Conservation (phyloP, 1,139 yeast species). For the Zygosaccharomyces pseudobailii region DNA sequence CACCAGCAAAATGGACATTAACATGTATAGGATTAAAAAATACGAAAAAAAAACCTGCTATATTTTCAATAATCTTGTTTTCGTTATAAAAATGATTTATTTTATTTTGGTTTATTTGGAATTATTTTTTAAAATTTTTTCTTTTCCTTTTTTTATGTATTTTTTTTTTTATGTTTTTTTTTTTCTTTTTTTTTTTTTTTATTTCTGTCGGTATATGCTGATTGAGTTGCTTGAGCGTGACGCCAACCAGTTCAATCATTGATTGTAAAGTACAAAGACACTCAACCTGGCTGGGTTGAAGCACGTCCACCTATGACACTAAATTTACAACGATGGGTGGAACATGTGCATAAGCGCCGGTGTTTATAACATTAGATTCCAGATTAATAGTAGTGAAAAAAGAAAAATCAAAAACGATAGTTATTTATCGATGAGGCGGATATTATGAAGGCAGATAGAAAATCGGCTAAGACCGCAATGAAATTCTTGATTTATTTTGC, state of each 20-base stretch:
- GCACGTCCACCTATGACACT: background rate
- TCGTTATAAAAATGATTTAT: background rate
- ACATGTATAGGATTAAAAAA: background rate
- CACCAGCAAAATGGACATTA: background rate
- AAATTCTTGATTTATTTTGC: background rate
- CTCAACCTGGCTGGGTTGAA: background rate
- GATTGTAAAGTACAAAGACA: background rate
- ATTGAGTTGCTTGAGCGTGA: background rate
- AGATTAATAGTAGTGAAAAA: background rate
- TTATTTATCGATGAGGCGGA: background rate
- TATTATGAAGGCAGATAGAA: background rate
- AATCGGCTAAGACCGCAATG: background rate
- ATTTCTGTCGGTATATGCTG: background rate
- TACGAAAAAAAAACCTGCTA: background rate
- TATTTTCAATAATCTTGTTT: background rate
- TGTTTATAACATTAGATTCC: background rate
- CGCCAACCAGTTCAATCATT: background rate
- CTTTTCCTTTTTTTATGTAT: background rate
- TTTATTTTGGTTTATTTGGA: slow-evolving; percentile 1
- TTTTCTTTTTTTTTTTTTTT: background rate
- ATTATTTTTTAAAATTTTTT: background rate
- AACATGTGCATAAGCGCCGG: background rate
- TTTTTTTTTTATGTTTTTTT: background rate
- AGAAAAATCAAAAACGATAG: background rate
- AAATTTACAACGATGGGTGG: background rate